Conservation (phyloP, 2,329 filamentous ascomycete genomes). For the Cryphonectria japonica region DNA sequence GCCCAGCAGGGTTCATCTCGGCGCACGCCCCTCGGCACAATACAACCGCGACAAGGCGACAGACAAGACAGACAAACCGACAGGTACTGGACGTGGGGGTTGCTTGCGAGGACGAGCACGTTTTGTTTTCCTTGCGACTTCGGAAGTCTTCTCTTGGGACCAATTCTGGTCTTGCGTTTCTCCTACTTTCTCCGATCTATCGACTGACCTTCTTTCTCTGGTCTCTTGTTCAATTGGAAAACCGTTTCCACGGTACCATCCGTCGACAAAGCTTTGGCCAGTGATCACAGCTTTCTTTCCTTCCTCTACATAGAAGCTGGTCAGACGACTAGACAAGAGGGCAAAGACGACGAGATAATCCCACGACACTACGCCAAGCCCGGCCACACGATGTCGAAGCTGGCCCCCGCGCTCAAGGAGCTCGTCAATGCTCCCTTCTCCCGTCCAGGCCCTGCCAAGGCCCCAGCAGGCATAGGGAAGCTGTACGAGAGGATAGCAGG, state of each 20-base stretch:
- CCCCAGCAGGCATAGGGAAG: constrained; percentile 64
- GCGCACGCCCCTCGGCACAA: constrained; percentile 8
- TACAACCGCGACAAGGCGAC: background rate
- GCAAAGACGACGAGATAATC: constrained; percentile 3
- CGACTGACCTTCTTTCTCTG: background rate
- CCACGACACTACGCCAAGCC: background rate
- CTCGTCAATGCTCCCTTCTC: constrained; percentile 74
- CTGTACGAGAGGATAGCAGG: constrained; percentile 67
- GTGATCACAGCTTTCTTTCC: background rate
- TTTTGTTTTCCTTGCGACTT: background rate
- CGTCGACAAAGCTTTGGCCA: background rate
- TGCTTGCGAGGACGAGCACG: background rate
- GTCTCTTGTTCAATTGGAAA: background rate
- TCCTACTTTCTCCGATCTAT: background rate
- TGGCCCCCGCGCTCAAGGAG: constrained; percentile 71
- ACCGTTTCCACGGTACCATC: background rate
- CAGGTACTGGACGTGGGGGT: background rate
- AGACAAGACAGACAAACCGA: background rate
- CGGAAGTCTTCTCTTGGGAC: background rate
- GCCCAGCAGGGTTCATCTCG: background rate
- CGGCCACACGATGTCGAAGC: constrained; percentile 65
- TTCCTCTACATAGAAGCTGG: background rate
- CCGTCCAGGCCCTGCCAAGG: constrained; percentile 66
- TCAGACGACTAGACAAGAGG: background rate
- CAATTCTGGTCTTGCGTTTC: background rate